Base-by-base conservation (phyloP, 108 stramenopile genomes). In the Parmales sp. region DNA sequence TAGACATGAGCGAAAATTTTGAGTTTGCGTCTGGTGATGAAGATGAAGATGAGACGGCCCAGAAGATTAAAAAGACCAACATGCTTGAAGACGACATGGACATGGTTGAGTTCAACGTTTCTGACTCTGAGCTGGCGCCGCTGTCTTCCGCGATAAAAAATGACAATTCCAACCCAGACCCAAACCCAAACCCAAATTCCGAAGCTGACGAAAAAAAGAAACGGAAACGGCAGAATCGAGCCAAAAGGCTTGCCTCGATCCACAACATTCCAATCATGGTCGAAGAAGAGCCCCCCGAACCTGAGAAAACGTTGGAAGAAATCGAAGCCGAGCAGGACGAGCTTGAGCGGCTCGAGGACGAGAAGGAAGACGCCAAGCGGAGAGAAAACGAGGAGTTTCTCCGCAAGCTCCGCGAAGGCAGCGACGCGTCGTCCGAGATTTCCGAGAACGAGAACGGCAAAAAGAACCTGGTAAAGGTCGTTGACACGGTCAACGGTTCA, bases 331-430 rank as follows among this genome's bases (percentile, higher is more conserved):
- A 60, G 31, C 54, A 60, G 31, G 36, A 60, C 7, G 26, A 28
- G 25, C 29, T 19, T 13, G 54, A 60, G 7, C 13, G 36, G 16
- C 31, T 13, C 3, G n/a, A 28, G 4, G 16, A 34, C 29, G 54
- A 11, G 2, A 34, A 28, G n/a, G 54, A 28, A 4, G 54, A 60
- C 54, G 36, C 31, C 7, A 60, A 34, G 54, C 29, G 7, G 54
- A 20, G 11, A 16, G 54, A 60, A 34, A 60, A 60, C 54, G 54
- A 60, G 36, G 54, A 11, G n/a, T 60, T 60, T 34, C 26, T 60
- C 9, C 4, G 54, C 7, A 60, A 60, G 26, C 54, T 60, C 54
- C 4, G 54, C 5, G n/a, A n/a, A n/a, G 54, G 54, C 11, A 34
- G 20, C 6, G 54, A 60, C 54, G 28, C 7, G n/a, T n/a, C 19